Percentiles rank a stretch among this genome's conserved stretches.
Conservation (phyloP, 352 stramenopile genomes). For the Globisporangium alternatum region DNA sequence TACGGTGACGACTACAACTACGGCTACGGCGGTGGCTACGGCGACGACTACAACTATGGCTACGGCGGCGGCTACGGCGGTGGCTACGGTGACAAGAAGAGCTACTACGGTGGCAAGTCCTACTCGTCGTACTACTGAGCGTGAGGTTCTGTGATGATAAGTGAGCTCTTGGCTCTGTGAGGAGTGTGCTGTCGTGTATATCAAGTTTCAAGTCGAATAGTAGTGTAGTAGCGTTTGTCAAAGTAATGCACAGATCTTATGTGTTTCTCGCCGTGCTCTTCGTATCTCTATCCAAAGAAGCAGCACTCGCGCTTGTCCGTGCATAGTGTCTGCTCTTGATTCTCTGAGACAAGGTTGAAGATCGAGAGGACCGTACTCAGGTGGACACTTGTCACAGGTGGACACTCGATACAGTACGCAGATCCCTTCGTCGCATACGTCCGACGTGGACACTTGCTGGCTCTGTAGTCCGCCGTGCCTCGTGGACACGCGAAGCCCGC, state of each 20-base stretch:
- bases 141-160: background rate
- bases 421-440: conserved; percentile 48
- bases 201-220: background rate
- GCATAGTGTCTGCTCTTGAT: conserved; percentile 23
- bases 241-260: background rate
- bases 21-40: too few relatives aligned
- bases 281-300: conserved; percentile 31
- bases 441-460: conserved; percentile 36
- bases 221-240: background rate
- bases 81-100: background rate
- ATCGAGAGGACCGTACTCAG: conserved; percentile 21
- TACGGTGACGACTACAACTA: too few relatives aligned
- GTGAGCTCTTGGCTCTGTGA: background rate
- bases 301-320: conserved; percentile 44
- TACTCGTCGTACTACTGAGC: background rate
- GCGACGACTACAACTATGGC: too few relatives aligned
- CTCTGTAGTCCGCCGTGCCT: conserved; percentile 42
- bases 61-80: too few relatives aligned
- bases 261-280: background rate
- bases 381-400: conserved; percentile 18
- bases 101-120: background rate
- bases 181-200: background rate
- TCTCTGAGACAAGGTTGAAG: conserved; percentile 20
- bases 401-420: conserved; percentile 42
- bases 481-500: conserved; percentile 66